Base-by-base conservation (phyloP, 768 basidiomycete genomes). In the Pleurotus tuber-regium region DNA sequence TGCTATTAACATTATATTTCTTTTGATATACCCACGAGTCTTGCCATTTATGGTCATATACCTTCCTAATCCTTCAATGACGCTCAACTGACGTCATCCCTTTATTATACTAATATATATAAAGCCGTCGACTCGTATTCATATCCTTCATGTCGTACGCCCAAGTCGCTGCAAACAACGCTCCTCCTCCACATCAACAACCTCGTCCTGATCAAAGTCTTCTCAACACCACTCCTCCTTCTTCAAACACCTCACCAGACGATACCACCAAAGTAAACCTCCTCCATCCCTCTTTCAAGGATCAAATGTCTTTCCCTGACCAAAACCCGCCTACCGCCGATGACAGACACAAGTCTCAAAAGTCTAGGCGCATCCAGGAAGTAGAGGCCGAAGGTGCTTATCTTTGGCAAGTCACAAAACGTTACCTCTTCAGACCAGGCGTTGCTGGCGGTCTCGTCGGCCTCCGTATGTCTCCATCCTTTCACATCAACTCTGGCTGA, bases 381-480 rank as follows among this genome's bases (percentile, higher is more conserved):
- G 46, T 35, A 65, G 73, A 78, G 53, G 74, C 75, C 25, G 82
- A 85, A 61, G 75, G 77, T 24, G 62, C 69, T 46, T 74, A 83
- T 51, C 58, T 82, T 9, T 85, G 79, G 78, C 67, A 74, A 7
- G 56, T 72, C 21, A 65, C 77, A 3, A 83, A 81, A 56, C 66
- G 77, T 24, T 73, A 77, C 57, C 59, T 89, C 21, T 68, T 89
- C 53, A 75, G 80, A 24, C 87, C 88, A 11, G 80, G 81, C 21
- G 80, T 87, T 44, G 83, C 84, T 8, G 86, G 89, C 23, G 88
- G 89, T 36, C 68, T 89, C 24, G 58, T 90, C 54, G 87, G 87
- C 36, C 63, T 90, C 39, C 75, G 88, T 87, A 56, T 14, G 78
- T 71, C 6, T 23, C 25, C 38, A 47, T 25, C 10, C 29, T 19